Conservation (phyloP, 2,329 filamentous ascomycete genomes). For the Teratosphaeria gauchensis region DNA sequence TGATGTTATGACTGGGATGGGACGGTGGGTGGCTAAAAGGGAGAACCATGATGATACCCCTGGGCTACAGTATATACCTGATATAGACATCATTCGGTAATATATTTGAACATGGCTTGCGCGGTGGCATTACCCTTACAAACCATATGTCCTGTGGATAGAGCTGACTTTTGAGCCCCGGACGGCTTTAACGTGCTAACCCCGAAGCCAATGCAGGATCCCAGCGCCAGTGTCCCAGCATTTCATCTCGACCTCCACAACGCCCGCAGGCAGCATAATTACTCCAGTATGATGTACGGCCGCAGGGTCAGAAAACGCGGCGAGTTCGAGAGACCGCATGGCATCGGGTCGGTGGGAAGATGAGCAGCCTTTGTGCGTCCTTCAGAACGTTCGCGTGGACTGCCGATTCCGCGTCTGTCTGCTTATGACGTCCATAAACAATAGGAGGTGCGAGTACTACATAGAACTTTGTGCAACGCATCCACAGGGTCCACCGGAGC, state of each 20-base stretch:
- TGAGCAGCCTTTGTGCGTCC: too few species aligned
- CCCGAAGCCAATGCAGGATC: too few species aligned
- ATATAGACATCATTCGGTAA: neutral
- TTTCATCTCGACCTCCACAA: too few species aligned
- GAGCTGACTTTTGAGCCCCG: too few species aligned
- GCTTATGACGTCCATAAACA: too few species aligned
- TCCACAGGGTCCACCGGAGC: neutral
- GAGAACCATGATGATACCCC: neutral
- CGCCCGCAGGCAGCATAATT: too few species aligned
- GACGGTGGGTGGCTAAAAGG: slow-evolving; percentile 47
- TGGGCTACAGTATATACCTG: neutral
- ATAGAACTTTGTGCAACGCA: too few species aligned
- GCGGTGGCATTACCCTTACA: neutral
- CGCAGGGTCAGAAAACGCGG: neutral
- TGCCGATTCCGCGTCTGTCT: too few species aligned
- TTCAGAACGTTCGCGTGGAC: too few species aligned
- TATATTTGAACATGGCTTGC: neutral
- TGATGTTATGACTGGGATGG: neutral
- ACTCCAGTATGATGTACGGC: neutral
- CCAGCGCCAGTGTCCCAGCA: too few species aligned
- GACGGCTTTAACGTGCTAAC: too few species aligned
- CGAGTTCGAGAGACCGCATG: neutral
- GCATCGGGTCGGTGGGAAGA: neutral
- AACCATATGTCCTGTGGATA: neutral
- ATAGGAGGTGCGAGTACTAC: too few species aligned